These are phyloP conservation scores for Globisporangium splendens DNA, from an alignment of 352 stramenopile genomes.

Conservation along the genomic window DNA sequence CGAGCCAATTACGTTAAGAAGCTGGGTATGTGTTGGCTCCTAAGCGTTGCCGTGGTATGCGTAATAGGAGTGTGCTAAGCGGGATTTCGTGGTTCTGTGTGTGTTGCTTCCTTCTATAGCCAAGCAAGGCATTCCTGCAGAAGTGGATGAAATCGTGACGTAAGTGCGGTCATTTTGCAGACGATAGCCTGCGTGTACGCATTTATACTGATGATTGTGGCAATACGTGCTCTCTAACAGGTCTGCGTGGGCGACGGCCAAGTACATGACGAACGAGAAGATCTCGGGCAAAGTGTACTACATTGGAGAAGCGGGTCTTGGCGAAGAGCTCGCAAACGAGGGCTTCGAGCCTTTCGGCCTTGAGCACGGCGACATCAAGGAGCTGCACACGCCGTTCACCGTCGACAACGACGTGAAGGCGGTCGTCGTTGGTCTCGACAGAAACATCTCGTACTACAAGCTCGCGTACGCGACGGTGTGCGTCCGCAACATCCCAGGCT, in stretches of 20 bases:
- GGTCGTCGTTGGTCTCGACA: slow-evolving; percentile 79
- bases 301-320: slow-evolving; percentile 71
- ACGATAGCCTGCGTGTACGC: too few relatives aligned
- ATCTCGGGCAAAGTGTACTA: slow-evolving; percentile 82
- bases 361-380: slow-evolving; percentile 63
- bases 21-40: slow-evolving; percentile 37
- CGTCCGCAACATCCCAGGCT: slow-evolving; percentile 66
- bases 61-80: too few relatives aligned
- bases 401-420: slow-evolving; percentile 70
- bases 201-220: too few relatives aligned
- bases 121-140: slow-evolving; percentile 66
- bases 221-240: slow-evolving; percentile 15
- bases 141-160: slow-evolving; percentile 79
- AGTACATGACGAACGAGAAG: slow-evolving; percentile 78
- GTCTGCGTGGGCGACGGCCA: slow-evolving; percentile 76
- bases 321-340: slow-evolving; percentile 56
- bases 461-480: slow-evolving; percentile 74
- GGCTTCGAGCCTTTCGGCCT: slow-evolving; percentile 71
- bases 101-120: slow-evolving; percentile 22
- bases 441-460: slow-evolving; percentile 84
- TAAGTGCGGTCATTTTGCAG: slow-evolving; percentile 18
- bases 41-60: too few relatives aligned
- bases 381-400: slow-evolving; percentile 58
- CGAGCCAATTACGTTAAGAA: slow-evolving; percentile 82
- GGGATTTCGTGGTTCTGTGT: not conserved